Percentiles rank a stretch among this genome's conserved stretches.
Conservation (phyloP, 148 eudicot species). For the Vaccinium corymbosum region DNA sequence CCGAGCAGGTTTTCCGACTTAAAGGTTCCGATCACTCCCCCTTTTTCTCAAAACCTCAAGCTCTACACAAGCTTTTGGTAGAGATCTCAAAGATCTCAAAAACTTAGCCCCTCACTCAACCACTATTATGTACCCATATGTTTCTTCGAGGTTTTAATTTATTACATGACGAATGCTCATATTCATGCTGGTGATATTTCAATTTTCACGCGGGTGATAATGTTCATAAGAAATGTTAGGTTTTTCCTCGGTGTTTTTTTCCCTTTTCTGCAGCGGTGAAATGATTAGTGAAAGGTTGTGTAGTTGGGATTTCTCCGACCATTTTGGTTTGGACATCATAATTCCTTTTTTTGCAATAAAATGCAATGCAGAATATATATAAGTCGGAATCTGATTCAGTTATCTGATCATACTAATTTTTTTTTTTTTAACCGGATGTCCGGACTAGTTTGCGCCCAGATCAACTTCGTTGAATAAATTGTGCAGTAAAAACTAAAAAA, state of each 20-base stretch:
- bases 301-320: background rate
- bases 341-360: background rate
- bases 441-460: background rate
- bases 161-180: background rate
- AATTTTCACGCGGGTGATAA: background rate
- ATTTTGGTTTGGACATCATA: background rate
- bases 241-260: background rate
- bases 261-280: background rate
- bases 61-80: slow-evolving; percentile 64
- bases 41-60: slow-evolving; percentile 95
- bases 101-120: slow-evolving; percentile 13
- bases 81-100: slow-evolving; percentile 58
- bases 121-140: background rate
- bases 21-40: slow-evolving; percentile 96
- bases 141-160: background rate
- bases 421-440: too few relatives aligned
- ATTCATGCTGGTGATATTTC: background rate
- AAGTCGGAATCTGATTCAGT: background rate
- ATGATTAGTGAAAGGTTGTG: background rate
- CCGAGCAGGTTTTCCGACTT: slow-evolving; percentile 64
- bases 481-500: background rate
- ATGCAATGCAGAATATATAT: background rate
- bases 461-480: background rate
- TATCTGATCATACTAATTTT: background rate
- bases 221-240: background rate